Percentiles rank a stretch among this genome's conserved stretches.
phyloP scores from a whole-genome alignment of 441 rosid species.

The Breynia disticha region DNA sequence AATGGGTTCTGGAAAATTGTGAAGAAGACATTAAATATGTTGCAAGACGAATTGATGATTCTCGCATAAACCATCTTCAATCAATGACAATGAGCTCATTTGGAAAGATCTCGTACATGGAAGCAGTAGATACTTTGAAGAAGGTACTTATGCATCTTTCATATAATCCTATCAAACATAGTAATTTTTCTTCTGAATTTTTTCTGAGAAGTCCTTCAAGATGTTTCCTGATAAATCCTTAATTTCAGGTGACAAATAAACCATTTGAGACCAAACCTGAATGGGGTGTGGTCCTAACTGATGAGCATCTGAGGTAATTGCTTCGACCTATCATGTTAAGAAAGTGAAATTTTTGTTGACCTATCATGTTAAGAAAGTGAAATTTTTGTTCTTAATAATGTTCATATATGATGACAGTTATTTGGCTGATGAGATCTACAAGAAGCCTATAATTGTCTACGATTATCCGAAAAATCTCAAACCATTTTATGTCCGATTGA shows the following conservation, averaged over 20 bases:
- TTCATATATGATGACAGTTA: slow-evolving; percentile 34
- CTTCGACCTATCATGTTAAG: not conserved
- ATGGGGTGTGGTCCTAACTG: slow-evolving; percentile 53
- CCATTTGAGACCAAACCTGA: slow-evolving; percentile 44
- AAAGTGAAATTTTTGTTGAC: too few relatives aligned
- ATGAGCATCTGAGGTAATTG: slow-evolving; percentile 67
- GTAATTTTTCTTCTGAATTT: too few relatives aligned
- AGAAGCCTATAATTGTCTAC: slow-evolving; percentile 50
- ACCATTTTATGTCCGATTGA: slow-evolving; percentile 61
- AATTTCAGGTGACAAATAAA: slow-evolving; percentile 36
- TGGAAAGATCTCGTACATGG: slow-evolving; percentile 48
- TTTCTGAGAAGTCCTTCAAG: too few relatives aligned
- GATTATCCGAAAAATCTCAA: slow-evolving; percentile 56
- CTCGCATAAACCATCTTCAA: slow-evolving; percentile 39
- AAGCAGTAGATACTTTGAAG: slow-evolving; percentile 46
- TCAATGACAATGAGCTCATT: slow-evolving; percentile 29
- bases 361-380: not conserved
- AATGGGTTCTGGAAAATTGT: slow-evolving; percentile 59
- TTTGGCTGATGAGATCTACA: slow-evolving; percentile 63
- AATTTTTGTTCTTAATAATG: slow-evolving; percentile 2
- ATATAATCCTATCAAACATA: not conserved
- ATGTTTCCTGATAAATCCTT: not conserved
- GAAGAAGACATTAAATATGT: slow-evolving; percentile 54
- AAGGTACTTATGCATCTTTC: slow-evolving; percentile 29
- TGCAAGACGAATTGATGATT: slow-evolving; percentile 46